These are phyloP conservation scores for Haplosporangium sp. DNA, from an alignment of 371 early-diverging fungal species.

Conservation along the genomic window DNA sequence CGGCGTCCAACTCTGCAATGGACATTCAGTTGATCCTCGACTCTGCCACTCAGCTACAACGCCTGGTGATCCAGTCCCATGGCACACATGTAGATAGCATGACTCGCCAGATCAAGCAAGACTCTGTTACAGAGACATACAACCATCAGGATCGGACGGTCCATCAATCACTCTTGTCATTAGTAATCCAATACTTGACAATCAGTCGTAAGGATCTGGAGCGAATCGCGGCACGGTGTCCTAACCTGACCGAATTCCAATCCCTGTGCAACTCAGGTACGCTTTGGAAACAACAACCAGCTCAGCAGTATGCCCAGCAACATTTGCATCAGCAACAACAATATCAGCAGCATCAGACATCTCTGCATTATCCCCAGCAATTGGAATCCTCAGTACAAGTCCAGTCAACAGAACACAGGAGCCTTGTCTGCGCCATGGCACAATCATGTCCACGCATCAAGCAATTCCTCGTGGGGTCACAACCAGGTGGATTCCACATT, in stretches of 20 bases:
- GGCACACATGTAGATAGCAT: constrained; percentile 33
- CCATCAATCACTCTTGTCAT: constrained; percentile 18
- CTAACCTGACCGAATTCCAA: constrained; percentile 37
- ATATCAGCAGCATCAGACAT: constrained; percentile 1
- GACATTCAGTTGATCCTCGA: constrained; percentile 43
- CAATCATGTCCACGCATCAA: constrained; percentile 17
- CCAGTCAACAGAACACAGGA: constrained; percentile 4
- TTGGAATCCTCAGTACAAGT: background rate
- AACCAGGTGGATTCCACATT: constrained; percentile 45
- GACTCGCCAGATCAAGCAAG: background rate
- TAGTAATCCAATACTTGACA: constrained; percentile 40
- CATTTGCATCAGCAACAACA: background rate
- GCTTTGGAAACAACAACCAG: constrained; percentile 24
- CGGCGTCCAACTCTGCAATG: constrained; percentile 21
- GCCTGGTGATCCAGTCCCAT: constrained; percentile 29
- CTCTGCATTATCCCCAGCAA: background rate
- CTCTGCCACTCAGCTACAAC: constrained; percentile 21
- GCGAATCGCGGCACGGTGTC: constrained; percentile 27
- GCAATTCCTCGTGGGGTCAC: constrained; percentile 34
- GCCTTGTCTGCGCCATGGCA: constrained; percentile 25
- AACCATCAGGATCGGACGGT: background rate
- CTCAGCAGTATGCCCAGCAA: background rate
- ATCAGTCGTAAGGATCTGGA: constrained; percentile 32
- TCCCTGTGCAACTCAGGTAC: constrained; percentile 35
- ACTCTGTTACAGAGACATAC: too few relatives aligned